Conservation (phyloP, 768 basidiomycete genomes). For the Leucocoprinus birnbaumii region DNA sequence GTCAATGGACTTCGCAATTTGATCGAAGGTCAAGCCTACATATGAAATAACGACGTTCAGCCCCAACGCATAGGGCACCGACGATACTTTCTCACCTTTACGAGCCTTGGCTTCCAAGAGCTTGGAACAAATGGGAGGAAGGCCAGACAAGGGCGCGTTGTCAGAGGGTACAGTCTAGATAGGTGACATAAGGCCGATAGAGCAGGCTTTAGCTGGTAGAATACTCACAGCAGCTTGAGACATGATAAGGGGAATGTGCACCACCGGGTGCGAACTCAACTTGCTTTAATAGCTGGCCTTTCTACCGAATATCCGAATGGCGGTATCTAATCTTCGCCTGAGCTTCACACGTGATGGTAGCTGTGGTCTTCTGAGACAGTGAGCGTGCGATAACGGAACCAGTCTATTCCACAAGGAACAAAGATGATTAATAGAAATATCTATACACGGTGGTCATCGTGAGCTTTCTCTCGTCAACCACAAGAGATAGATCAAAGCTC, state of each 20-base stretch:
- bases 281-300: neutral
- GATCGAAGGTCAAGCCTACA: slow-evolving; percentile 65
- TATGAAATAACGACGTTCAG: neutral
- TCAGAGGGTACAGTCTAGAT: slow-evolving; percentile 38
- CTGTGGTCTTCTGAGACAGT: neutral
- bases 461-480: slow-evolving; percentile 6
- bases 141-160: slow-evolving; percentile 42
- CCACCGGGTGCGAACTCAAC: neutral
- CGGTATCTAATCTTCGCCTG: neutral
- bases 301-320: neutral
- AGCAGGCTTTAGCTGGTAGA: neutral
- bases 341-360: neutral
- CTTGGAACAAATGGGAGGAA: slow-evolving; percentile 45
- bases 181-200: neutral
- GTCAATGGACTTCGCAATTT: slow-evolving; percentile 60
- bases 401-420: slow-evolving; percentile 9
- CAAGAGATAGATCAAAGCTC: slow-evolving; percentile 5
- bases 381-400: neutral
- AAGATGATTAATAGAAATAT: slow-evolving; percentile 2
- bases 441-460: slow-evolving; percentile 4
- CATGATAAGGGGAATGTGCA: slow-evolving; percentile 3
- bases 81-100: slow-evolving; percentile 42
- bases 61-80: neutral
- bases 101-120: slow-evolving; percentile 67
- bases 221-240: slow-evolving; percentile 10